These are phyloP conservation scores for Aspergillus glaucus DNA, from an alignment of 2,329 filamentous ascomycete genomes.

Conservation along the genomic window DNA sequence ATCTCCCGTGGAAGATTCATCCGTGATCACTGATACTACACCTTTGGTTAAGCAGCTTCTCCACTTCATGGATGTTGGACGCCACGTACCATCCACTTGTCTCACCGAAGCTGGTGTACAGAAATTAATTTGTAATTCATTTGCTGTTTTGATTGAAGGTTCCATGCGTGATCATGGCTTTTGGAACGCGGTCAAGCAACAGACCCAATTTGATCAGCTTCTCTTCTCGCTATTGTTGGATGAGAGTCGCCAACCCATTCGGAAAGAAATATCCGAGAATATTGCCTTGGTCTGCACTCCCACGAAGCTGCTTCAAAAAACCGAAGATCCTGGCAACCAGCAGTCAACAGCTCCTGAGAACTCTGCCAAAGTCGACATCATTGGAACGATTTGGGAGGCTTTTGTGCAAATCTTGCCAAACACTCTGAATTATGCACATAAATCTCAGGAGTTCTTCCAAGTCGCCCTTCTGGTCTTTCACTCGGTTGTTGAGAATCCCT, in stretches of 20 bases:
- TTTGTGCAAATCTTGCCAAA: conserved; percentile 36
- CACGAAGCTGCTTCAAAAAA: conserved; percentile 25
- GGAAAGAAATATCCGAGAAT: conserved; percentile 34
- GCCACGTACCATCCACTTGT: conserved; percentile 8
- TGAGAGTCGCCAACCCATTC: conserved; percentile 35
- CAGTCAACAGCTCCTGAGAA: conserved; percentile 18
- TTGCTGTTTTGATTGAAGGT: conserved; percentile 45
- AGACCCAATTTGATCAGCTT: conserved; percentile 31
- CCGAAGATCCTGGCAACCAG: conserved; percentile 9
- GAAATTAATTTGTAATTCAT: conserved; percentile 38
- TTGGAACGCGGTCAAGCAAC: conserved; percentile 40
- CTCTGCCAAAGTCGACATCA: conserved; percentile 31
- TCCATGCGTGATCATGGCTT: conserved; percentile 42
- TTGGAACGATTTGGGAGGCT: conserved; percentile 41
- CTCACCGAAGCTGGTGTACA: conserved; percentile 17
- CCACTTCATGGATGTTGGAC: conserved; percentile 26
- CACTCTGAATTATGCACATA: conserved; percentile 29
- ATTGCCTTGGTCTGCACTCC: conserved; percentile 32
- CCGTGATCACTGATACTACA: conserved; percentile 29
- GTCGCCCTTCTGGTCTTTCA: conserved; percentile 38
- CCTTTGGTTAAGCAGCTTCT: conserved; percentile 32
- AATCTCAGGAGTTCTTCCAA: conserved; percentile 43
- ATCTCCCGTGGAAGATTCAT: conserved; percentile 18
- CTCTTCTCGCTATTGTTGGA: conserved; percentile 39
- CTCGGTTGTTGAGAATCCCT: conserved; percentile 34